Base-by-base conservation (phyloP, 169 alveolate species). In the Plasmodium sp. region DNA sequence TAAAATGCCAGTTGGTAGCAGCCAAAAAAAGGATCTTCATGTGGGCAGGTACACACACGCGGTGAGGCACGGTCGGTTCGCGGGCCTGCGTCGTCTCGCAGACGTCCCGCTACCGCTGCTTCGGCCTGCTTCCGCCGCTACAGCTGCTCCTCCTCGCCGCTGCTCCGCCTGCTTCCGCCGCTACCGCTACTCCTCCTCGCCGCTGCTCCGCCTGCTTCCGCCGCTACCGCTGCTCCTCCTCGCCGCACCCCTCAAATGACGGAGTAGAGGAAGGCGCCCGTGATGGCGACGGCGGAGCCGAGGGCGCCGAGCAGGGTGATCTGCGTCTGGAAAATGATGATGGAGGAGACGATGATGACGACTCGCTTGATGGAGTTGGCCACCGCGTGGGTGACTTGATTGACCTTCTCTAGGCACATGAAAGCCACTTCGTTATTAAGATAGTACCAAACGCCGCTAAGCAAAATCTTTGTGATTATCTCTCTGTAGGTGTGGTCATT, bases 371-470 rank as follows among this genome's bases (percentile, higher is more conserved):
- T 72, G 1, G 98, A 96, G 90, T 97, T 97, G 14, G 98, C 97
- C 31, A 97, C 96, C 2, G 98, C 97, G 92, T 97, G 98, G 10
- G 98, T 95, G 41, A 97, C 96, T 84, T 96, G 98, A 74, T 96
- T 97, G 10, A 97, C 94, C 62, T 88, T 95, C 36, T 97, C 97
- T 22, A 97, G 93, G 77, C 98, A 97, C 74, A 96, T 93, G 91
- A 96, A 97, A 5, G 98, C 97, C 33, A 97, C 95, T 86, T 97
- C 98, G 85, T 97, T 97, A 90, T 96, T 96, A 16, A 92, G 48
- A 92, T 96, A 97, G 85, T 97, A 97, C 97, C 98, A 96, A 36
- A 96, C 80, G 18, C 96, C 97, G 31, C 98, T 93, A 9, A 92
- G 27, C 39, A 95, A 71, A 14, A 96, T 94, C 39, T 86, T 75